Percentiles rank a stretch among this genome's conserved stretches.
phyloP scores from a whole-genome alignment of 768 basidiomycete genomes.

The Chalciporus chontae region DNA sequence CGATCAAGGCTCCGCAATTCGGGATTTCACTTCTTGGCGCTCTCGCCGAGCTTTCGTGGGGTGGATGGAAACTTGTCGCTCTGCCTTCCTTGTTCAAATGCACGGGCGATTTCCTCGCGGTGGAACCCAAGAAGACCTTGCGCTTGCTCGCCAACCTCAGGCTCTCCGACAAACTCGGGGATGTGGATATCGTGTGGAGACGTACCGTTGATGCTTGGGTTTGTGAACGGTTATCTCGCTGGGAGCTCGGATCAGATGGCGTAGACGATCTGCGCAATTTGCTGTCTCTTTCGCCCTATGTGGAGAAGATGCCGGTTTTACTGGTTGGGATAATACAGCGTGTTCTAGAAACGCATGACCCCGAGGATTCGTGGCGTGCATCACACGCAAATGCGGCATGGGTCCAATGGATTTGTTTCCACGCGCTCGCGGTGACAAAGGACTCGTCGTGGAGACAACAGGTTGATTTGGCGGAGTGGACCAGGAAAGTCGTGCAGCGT shows the following conservation, averaged over 20 bases:
- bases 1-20: slow-evolving; percentile 34
- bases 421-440: slow-evolving; percentile 39
- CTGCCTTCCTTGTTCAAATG: slow-evolving; percentile 55
- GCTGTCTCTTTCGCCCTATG: slow-evolving; percentile 48
- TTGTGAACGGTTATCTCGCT: slow-evolving; percentile 38
- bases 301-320: slow-evolving; percentile 42
- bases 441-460: slow-evolving; percentile 43
- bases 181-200: slow-evolving; percentile 59
- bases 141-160: slow-evolving; percentile 50
- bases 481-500: slow-evolving; percentile 36
- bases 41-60: slow-evolving; percentile 66
- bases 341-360: slow-evolving; percentile 30
- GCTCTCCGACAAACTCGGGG: slow-evolving; percentile 46
- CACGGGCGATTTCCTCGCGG: slow-evolving; percentile 44
- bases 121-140: slow-evolving; percentile 40
- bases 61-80: slow-evolving; percentile 72
- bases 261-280: slow-evolving; percentile 55
- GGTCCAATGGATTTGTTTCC: slow-evolving; percentile 60
- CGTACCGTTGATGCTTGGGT: slow-evolving; percentile 51
- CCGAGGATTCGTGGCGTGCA: slow-evolving; percentile 31
- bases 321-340: slow-evolving; percentile 45
- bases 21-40: slow-evolving; percentile 55
- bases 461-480: slow-evolving; percentile 52
- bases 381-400: slow-evolving; percentile 45
- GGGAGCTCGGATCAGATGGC: slow-evolving; percentile 37